Evolutionary conservation across 2,329 filamentous ascomycete genomes (phyloP), one percentile per base, ranked within the genome.

Genomic region (Sporothrix pallida): DNA sequence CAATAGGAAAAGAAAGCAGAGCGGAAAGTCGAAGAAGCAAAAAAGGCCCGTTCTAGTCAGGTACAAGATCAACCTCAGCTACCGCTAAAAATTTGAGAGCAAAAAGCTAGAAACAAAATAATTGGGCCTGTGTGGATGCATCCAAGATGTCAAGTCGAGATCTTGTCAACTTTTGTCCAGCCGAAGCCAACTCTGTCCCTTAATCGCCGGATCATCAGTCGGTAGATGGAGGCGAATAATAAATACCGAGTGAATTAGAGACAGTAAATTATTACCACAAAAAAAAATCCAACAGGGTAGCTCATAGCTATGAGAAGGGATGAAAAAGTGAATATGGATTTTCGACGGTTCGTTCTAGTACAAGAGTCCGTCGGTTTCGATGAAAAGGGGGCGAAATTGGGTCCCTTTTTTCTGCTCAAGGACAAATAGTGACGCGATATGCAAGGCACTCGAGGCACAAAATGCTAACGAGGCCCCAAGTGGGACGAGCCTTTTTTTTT

Each of bases 321-420:
- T 65, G 26, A 46, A 65, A 46, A 46, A 23, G 42, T 15, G 60
- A 65, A 26, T 26, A 54, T 42, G 17, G 62, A 26, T 48, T 69
- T 26, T 69, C 46, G 46, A 69, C 65, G 46, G 65, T 23, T 54
- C 46, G 26, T 52, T 48, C 62, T 67, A 67, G 62, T 67, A 44
- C 10, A 67, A 26, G 42, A 46, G 42, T 67, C 46, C 46, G 65
- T 69, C 65, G 65, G 48, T 54, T 69, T 69, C 46, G 65, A 54
- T 20, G 15, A 69, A 69, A 52, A 54, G 65, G 65, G 46, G 65
- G 8, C 46, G 63, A 42, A 50, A 54, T 54, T 54, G 15, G 42
- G 42, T 15, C 48, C 63, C 23, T 69, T 37, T 37, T 37, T 54
- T n/a, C 58, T 62, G 17, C 3, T 9, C 13, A 44, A 44, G 37